Percentiles rank a stretch among this genome's conserved stretches.
These are phyloP conservation scores for Candida cerambycidarum DNA, from an alignment of 805 yeast species.

Conservation along the genomic window DNA sequence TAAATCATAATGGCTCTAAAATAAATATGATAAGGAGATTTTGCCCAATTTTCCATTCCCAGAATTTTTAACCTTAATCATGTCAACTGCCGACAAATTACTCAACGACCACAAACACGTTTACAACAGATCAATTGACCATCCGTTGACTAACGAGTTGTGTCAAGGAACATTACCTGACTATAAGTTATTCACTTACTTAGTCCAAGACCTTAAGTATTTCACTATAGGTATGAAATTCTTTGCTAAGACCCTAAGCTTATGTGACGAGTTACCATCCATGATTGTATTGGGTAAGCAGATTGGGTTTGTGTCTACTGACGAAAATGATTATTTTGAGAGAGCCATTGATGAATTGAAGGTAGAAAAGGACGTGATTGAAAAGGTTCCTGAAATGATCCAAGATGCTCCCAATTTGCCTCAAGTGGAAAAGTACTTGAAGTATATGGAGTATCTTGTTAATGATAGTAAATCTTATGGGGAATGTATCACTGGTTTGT, in stretches of 20 bases:
- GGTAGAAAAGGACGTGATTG: constrained; percentile 18
- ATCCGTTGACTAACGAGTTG: constrained; percentile 43
- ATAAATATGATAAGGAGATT: too few species aligned
- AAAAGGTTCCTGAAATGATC: constrained; percentile 21
- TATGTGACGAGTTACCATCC: constrained; percentile 39
- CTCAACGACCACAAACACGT: constrained; percentile 14
- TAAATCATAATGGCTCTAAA: constrained; percentile 3
- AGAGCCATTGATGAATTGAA: constrained; percentile 24
- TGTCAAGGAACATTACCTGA: constrained; percentile 48
- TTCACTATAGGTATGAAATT: constrained; percentile 44
- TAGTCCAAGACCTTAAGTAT: constrained; percentile 50
- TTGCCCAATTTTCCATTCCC: too few species aligned
- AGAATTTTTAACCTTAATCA: too few species aligned
- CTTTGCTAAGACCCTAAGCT: constrained; percentile 44
- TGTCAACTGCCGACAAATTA: constrained; percentile 14
- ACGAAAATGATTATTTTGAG: constrained; percentile 49
- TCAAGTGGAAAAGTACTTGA: constrained; percentile 38
- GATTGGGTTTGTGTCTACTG: constrained; percentile 49
- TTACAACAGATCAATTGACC: constrained; percentile 34
- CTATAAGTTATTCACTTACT: constrained; percentile 41
- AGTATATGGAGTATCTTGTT: constrained; percentile 30
- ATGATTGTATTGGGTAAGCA: constrained; percentile 47
- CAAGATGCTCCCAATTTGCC: constrained; percentile 22
- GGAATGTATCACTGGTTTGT: constrained; percentile 43
- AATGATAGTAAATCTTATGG: constrained; percentile 31